phyloP scores from a whole-genome alignment of 2,329 filamentous ascomycete genomes.

The Nannizziopsis barbatae region DNA sequence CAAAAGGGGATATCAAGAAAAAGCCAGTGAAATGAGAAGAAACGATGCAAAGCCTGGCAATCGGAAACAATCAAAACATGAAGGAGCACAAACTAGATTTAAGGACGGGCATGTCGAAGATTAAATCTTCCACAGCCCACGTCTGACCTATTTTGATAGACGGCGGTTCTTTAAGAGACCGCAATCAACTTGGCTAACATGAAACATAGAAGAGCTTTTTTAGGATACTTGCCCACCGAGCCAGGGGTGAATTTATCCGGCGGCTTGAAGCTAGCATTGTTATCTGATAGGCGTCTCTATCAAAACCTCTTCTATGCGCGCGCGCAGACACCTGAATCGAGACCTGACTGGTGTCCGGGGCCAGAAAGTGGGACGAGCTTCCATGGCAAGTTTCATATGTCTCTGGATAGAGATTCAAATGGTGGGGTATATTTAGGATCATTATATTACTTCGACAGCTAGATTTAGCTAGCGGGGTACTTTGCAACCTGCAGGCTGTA shows the following conservation, averaged over 20 bases:
- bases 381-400: slow-evolving; percentile 2
- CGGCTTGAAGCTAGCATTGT: not conserved
- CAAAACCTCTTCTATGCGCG: not conserved
- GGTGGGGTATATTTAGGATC: slow-evolving; percentile 5
- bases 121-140: slow-evolving; percentile 27
- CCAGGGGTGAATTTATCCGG: not conserved
- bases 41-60: slow-evolving; percentile 19
- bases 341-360: not conserved
- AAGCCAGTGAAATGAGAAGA: slow-evolving; percentile 15
- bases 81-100: slow-evolving; percentile 13
- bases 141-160: slow-evolving; percentile 2
- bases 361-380: slow-evolving; percentile 5
- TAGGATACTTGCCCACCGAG: not conserved
- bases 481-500: not conserved
- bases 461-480: not conserved
- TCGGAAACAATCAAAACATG: slow-evolving; percentile 12
- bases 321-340: slow-evolving; percentile 1
- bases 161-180: slow-evolving; percentile 6
- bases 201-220: slow-evolving; percentile 10
- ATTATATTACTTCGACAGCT: not conserved
- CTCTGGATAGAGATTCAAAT: not conserved
- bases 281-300: not conserved
- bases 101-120: slow-evolving; percentile 24
- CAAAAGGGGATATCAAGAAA: no score
- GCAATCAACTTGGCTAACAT: slow-evolving; percentile 7